phyloP scores from a whole-genome alignment of 2,329 filamentous ascomycete genomes.

The Colletotrichum limetticola region DNA sequence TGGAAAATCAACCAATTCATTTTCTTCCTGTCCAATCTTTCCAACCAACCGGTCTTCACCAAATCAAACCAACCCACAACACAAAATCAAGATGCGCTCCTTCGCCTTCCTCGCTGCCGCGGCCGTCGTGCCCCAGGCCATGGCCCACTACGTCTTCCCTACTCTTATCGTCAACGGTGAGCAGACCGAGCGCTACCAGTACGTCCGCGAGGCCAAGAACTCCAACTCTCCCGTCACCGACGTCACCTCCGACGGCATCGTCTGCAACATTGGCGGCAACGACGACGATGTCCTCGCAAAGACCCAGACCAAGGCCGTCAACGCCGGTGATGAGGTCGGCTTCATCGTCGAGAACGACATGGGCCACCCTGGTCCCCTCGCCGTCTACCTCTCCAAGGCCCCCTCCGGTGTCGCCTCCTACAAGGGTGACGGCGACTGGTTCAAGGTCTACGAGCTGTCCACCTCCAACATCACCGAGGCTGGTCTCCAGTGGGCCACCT shows the following conservation, averaged over 20 bases:
- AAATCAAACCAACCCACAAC: neutral
- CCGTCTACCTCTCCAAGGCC: conserved; percentile 50
- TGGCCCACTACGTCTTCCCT: conserved; percentile 37
- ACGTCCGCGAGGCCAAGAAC: conserved; percentile 36
- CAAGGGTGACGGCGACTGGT: conserved; percentile 49
- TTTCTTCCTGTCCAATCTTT: conserved; percentile 32
- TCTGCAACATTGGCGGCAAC: conserved; percentile 52
- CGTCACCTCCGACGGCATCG: conserved; percentile 48
- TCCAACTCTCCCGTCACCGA: conserved; percentile 52
- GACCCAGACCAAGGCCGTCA: conserved; percentile 48
- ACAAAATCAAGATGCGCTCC: conserved; percentile 20
- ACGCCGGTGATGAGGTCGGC: conserved; percentile 52
- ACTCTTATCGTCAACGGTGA: conserved; percentile 37
- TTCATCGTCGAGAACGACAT: conserved; percentile 50
- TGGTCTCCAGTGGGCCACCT: conserved; percentile 47
- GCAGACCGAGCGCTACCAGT: conserved; percentile 35
- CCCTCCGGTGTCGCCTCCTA: conserved; percentile 43
- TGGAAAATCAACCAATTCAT: conserved; percentile 26
- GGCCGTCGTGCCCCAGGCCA: conserved; percentile 32
- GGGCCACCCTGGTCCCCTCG: conserved; percentile 50
- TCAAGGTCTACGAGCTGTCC: conserved; percentile 49
- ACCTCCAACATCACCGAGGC: conserved; percentile 42
- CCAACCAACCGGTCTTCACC: conserved; percentile 4
- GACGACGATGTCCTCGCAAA: conserved; percentile 48
- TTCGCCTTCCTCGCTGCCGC: conserved; percentile 26